Conservation (phyloP, 768 basidiomycete species). For the Serendipita sp. region DNA sequence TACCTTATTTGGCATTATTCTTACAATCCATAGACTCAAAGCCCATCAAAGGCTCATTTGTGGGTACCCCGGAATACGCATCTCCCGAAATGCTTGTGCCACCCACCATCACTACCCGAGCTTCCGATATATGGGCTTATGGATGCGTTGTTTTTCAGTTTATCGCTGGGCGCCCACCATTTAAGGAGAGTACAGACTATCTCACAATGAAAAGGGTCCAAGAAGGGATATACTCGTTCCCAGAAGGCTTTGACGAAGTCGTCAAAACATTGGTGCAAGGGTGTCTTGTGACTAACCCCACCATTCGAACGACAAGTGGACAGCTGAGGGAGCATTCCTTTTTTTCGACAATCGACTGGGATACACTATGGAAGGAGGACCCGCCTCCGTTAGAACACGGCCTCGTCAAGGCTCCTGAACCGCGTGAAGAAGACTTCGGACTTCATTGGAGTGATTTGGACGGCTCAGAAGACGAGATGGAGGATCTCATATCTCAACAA, state of each 20-base stretch:
- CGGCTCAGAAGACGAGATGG: neutral
- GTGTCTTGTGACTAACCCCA: neutral
- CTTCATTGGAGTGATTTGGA: conserved; percentile 4
- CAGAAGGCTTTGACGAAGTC: conserved; percentile 55
- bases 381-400: conserved; percentile 45
- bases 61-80: conserved; percentile 83
- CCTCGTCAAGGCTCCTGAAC: conserved; percentile 29
- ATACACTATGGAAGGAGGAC: conserved; percentile 45
- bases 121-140: conserved; percentile 90
- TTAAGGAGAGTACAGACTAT: conserved; percentile 82
- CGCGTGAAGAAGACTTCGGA: neutral
- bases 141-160: conserved; percentile 92
- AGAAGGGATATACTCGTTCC: conserved; percentile 70
- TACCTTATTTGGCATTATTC: conserved; percentile 17
- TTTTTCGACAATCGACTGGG: conserved; percentile 44
- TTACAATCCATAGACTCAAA: conserved; percentile 1
- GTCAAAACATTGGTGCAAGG: neutral
- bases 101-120: conserved; percentile 29
- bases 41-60: conserved; percentile 47
- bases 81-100: conserved; percentile 68
- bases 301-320: conserved; percentile 4
- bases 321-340: conserved; percentile 44
- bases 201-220: conserved; percentile 93
- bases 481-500: neutral
- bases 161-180: conserved; percentile 81